A percentile compares a stretch with the other conserved stretches of the same genome.
Evolutionary conservation across 257 asterid species (phyloP).

Genomic region (Fraxinus anomala): DNA sequence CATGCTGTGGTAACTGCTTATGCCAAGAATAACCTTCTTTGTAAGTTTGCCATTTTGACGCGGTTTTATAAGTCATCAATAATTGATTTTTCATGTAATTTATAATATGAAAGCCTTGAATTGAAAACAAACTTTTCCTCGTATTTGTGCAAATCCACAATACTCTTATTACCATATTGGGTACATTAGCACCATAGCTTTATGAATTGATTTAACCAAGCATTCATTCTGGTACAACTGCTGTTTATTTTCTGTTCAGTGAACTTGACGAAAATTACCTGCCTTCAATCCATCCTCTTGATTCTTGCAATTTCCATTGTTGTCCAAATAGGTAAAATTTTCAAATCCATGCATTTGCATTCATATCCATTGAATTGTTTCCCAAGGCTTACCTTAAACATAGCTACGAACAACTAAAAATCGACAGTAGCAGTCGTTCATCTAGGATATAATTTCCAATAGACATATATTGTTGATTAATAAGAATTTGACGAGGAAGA

Average conservation of each 20-base stretch:
- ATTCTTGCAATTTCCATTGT: background rate
- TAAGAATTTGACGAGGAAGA: background rate
- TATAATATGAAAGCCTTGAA: too few relatives aligned
- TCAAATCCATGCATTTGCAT: background rate
- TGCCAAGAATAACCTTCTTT: too few relatives aligned
- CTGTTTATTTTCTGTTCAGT: background rate
- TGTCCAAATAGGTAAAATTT: background rate
- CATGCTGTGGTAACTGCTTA: too few relatives aligned
- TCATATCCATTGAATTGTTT: background rate
- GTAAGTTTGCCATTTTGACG: too few relatives aligned
- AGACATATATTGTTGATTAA: background rate
- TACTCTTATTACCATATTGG: background rate
- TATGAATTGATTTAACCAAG: background rate
- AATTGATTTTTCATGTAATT: too few relatives aligned
- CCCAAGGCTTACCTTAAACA: background rate
- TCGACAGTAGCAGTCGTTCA: background rate
- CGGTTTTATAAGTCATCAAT: too few relatives aligned
- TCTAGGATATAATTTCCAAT: background rate
- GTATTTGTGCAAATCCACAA: background rate
- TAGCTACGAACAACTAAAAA: background rate
- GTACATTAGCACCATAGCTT: too few relatives aligned
- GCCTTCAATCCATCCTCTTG: background rate
- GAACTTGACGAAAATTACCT: background rate
- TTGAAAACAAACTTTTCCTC: too few relatives aligned
- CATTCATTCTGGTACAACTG: background rate